Base-by-base conservation (phyloP, 176 grass and related monocot species). In the Hsuehochloa calcarea region DNA sequence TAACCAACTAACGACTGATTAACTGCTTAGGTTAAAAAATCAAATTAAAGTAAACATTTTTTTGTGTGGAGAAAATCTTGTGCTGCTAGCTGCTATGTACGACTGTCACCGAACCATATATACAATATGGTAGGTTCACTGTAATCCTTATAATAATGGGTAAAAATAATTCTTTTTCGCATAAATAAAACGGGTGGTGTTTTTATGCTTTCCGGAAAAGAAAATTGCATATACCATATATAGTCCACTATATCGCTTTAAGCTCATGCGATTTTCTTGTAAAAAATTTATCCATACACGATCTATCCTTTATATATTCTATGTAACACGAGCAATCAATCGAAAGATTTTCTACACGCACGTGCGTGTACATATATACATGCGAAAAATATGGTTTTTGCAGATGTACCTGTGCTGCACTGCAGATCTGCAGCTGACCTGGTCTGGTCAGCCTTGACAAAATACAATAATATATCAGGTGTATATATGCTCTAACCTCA, bases 401-500 rank as follows among this genome's bases (percentile, higher is more conserved):
- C 58, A 83, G 66, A 29, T 85, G 47, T 73, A 65, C 56, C 17
- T 34, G 68, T 68, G 74, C 19, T 74, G 80, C 40, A 6, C 80
- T 74, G 84, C 68, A 50, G 60, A 29, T 84, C 80, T 74, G 84
- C 68, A 50, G 60, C 49, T 84, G 89, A 87, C 84, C 60, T 62
- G 51, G 20, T 84, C 40, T 68, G 40, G 74, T 72, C 74, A 79
- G 27, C 50, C 38, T 74, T 39, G 25, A 6, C 3, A 25, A 10
- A 23, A 6, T 68, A 62, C 20, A 37, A 62, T 41, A 58, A 65
- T 43, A 20, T 16, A 72, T 60, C 25, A 66, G 52, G 52, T 43
- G 22, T 31, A 0, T 72, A n/a, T 66, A 25, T 56, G 12, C 69
- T 83, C 75, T 10, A 84, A 70, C 63, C 5, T 16, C 31, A 79